These are phyloP conservation scores for Torulaspora gathmanii DNA, from an alignment of 805 yeast genomes.

Conservation along the genomic window DNA sequence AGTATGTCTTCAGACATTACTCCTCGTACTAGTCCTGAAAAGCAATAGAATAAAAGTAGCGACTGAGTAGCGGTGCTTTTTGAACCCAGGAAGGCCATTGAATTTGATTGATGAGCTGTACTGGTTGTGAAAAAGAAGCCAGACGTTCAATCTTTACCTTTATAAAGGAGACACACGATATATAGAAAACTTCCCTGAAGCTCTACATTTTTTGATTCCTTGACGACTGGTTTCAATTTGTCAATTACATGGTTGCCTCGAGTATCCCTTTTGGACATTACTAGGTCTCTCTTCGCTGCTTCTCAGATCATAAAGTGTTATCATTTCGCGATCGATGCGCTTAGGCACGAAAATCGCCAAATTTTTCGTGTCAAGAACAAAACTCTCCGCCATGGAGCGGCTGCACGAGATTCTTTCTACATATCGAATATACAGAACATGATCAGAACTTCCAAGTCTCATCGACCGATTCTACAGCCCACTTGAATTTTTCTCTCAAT, in stretches of 20 bases:
- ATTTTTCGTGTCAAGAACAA: constrained; percentile 1
- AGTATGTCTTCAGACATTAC: not conserved
- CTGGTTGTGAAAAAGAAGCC: not conserved
- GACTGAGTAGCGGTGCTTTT: not conserved
- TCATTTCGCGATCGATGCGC: constrained; percentile 2
- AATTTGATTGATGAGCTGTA: not conserved
- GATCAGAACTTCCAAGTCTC: constrained; percentile 75
- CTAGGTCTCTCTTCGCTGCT: not conserved
- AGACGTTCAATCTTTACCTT: not conserved
- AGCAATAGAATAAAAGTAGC: not conserved
- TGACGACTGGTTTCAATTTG: not conserved
- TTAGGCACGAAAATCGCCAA: not conserved
- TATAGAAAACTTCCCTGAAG: not conserved
- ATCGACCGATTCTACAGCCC: constrained; percentile 93
- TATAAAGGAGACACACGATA: not conserved
- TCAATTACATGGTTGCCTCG: not conserved
- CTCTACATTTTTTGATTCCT: not conserved
- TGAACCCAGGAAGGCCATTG: not conserved
- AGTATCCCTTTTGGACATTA: not conserved
- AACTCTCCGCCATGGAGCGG: not conserved
- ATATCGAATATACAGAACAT: not conserved
- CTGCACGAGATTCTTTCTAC: not conserved
- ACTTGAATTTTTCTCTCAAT: constrained; percentile 81
- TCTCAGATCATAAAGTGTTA: not conserved
- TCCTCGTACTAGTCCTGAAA: not conserved